Evolutionary conservation across 176 grass and related monocot species (phyloP).

Genomic region (Pontederia crassipes): DNA sequence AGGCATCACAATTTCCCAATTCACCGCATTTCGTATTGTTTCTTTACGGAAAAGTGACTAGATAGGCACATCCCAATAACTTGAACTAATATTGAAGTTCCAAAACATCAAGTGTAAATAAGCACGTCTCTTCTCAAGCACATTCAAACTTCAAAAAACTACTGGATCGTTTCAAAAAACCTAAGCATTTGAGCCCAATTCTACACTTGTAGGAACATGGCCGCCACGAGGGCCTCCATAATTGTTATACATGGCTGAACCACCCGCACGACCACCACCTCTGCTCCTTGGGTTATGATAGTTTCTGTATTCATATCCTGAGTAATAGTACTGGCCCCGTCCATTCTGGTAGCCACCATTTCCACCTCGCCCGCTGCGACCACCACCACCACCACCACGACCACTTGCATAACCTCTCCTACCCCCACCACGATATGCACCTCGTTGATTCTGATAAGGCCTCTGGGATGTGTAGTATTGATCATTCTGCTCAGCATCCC

Average conservation of each 20-base stretch:
- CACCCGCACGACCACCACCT: conserved; percentile 46
- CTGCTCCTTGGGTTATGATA: conserved; percentile 43
- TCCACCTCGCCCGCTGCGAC: conserved; percentile 28
- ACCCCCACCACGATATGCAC: conserved; percentile 30
- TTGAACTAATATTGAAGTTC: no score
- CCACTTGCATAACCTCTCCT: conserved; percentile 41
- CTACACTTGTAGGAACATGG: conserved; percentile 24
- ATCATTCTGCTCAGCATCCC: conserved; percentile 31
- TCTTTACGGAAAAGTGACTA: no score
- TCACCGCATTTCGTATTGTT: no score
- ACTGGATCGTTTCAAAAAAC: not conserved
- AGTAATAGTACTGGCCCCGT: conserved; percentile 38
- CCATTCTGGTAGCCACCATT: conserved; percentile 31
- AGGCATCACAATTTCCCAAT: no score
- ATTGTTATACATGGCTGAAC: conserved; percentile 31
- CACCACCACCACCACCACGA: conserved; percentile 24
- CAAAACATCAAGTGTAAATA: no score
- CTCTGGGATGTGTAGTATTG: conserved; percentile 31
- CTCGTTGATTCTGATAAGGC: conserved; percentile 36
- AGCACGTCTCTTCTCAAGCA: no score
- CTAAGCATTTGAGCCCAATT: conserved; percentile 51
- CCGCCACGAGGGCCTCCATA: conserved; percentile 34
- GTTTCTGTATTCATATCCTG: conserved; percentile 45
- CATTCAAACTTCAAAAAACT: no score
- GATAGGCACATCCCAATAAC: no score